Conservation (phyloP, 225 moss, liverwort and hornwort species). For the Pleurozium schreberi region DNA sequence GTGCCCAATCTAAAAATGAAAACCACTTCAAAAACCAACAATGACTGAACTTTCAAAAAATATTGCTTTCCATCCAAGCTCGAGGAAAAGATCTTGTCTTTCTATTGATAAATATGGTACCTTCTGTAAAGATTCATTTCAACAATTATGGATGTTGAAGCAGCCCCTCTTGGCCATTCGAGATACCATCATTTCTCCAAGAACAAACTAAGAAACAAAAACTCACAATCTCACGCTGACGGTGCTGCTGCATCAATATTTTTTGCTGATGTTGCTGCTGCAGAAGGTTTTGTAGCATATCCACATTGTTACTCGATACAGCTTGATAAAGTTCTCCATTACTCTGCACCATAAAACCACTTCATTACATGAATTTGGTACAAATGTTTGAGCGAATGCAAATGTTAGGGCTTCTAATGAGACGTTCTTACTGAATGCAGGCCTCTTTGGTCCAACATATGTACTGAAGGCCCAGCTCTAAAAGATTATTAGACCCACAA, state of each 20-base stretch:
- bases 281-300: conserved; percentile 58
- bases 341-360: conserved; percentile 29
- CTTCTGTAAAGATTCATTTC: neutral
- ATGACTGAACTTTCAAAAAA: neutral
- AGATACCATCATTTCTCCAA: neutral
- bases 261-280: conserved; percentile 58
- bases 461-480: neutral
- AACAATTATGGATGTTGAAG: neutral
- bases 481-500: neutral
- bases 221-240: conserved; percentile 68
- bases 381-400: neutral
- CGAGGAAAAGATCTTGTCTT: neutral
- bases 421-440: neutral
- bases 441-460: neutral
- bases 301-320: conserved; percentile 50
- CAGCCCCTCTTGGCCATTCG: neutral
- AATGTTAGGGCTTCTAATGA: neutral
- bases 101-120: neutral
- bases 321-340: conserved; percentile 70
- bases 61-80: neutral
- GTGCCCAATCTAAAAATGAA: neutral
- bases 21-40: neutral
- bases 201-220: neutral
- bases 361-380: neutral
- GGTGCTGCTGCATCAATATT: conserved; percentile 45